Percentiles rank a stretch among this genome's conserved stretches.
Conservation (phyloP, 2,329 filamentous ascomycete genomes). For the Escovopsis sp. region DNA sequence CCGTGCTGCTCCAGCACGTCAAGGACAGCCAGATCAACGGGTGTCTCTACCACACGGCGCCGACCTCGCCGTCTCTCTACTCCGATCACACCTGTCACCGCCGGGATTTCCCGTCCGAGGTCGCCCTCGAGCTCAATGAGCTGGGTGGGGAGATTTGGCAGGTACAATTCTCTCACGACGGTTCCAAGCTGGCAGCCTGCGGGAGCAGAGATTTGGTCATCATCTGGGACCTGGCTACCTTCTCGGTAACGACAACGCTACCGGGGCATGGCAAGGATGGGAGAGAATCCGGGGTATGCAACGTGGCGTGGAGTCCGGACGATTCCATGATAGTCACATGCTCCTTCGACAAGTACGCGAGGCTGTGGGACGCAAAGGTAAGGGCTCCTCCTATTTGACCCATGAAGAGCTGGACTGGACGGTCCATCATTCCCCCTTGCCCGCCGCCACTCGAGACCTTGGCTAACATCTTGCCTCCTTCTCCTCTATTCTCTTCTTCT, state of each 20-base stretch:
- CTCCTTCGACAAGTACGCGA: conserved; percentile 56
- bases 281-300: conserved; percentile 66
- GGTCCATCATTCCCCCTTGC: not conserved
- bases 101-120: conserved; percentile 61
- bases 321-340: conserved; percentile 77
- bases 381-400: conserved; percentile 14
- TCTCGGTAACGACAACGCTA: conserved; percentile 47
- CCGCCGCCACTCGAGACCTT: no score
- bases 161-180: conserved; percentile 78
- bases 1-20: conserved; percentile 65
- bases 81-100: conserved; percentile 75
- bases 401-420: not conserved
- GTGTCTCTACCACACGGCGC: conserved; percentile 81
- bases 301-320: conserved; percentile 84
- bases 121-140: conserved; percentile 54
- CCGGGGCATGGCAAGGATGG: conserved; percentile 42
- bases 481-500: no score
- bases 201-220: conserved; percentile 61
- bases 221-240: conserved; percentile 67
- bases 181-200: conserved; percentile 66
- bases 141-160: conserved; percentile 84
- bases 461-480: no score
- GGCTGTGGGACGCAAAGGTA: conserved; percentile 61
- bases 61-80: conserved; percentile 68
- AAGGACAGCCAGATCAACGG: conserved; percentile 70